Evolutionary conservation across 148 eudicot genomes (phyloP).

Genomic region (Persicaria maculosa): DNA sequence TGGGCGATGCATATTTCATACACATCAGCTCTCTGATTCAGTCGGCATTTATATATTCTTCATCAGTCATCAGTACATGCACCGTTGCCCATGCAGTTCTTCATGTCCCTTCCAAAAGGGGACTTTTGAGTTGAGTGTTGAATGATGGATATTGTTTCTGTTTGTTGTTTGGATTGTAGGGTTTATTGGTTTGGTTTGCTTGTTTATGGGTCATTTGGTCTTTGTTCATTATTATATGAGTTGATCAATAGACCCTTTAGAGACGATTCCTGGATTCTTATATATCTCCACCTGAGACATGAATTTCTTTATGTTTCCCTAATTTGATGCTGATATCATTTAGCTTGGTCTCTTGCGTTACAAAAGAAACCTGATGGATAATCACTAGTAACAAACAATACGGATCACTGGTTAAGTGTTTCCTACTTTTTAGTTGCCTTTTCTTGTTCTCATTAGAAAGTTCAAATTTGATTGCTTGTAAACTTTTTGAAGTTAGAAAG

Average conservation of each 20-base stretch:
- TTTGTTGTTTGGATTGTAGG: neutral
- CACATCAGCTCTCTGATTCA: neutral
- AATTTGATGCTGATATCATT: too few species aligned
- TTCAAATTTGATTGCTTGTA: too few species aligned
- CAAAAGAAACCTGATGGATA: too few species aligned
- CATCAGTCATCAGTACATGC: neutral
- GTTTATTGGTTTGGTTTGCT: neutral
- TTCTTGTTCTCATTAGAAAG: too few species aligned
- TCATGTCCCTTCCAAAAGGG: neutral
- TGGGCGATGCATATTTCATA: neutral
- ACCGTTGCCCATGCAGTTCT: neutral
- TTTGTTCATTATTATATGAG: neutral
- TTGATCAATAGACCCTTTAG: neutral
- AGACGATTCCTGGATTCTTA: too few species aligned
- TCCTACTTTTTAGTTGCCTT: too few species aligned
- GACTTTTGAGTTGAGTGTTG: neutral
- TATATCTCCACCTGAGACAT: too few species aligned
- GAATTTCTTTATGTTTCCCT: too few species aligned
- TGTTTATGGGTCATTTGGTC: neutral
- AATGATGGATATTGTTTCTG: conserved; percentile 3
- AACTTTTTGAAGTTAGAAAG: too few species aligned
- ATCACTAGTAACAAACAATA: too few species aligned
- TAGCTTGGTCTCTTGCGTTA: too few species aligned
- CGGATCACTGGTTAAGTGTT: too few species aligned
- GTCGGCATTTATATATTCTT: neutral